These are phyloP conservation scores for Wickerhamiella infanticola DNA, from an alignment of 1,139 yeast species.

Conservation along the genomic window DNA sequence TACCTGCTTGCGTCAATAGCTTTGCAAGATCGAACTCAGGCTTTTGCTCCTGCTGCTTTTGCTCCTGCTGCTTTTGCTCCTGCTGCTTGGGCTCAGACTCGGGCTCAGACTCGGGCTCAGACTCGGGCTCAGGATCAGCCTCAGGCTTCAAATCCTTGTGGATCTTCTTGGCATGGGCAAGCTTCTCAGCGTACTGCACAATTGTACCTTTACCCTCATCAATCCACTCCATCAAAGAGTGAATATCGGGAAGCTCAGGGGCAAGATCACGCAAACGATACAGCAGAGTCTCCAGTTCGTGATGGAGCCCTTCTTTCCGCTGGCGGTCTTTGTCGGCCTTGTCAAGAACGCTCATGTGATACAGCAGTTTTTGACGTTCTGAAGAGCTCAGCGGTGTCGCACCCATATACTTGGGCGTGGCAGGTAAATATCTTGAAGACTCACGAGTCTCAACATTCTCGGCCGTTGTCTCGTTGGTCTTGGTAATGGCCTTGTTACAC, in stretches of 20 bases:
- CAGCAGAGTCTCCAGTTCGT: slow-evolving; percentile 14
- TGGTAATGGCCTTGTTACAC: slow-evolving; percentile 6
- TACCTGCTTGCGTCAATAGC: background rate
- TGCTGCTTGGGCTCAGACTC: background rate
- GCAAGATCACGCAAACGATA: slow-evolving; percentile 13
- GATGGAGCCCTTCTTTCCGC: slow-evolving; percentile 12
- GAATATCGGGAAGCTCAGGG: slow-evolving; percentile 7
- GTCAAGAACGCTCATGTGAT: slow-evolving; percentile 11
- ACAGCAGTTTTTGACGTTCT: slow-evolving; percentile 10
- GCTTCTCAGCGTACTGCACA: slow-evolving; percentile 9
- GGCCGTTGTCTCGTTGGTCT: background rate
- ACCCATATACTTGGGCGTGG: slow-evolving; percentile 5
- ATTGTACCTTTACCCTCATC: slow-evolving; percentile 10
- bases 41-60: background rate
- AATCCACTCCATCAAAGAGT: slow-evolving; percentile 10
- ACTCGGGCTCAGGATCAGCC: slow-evolving; percentile 5
- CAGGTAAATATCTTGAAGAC: slow-evolving; percentile 3
- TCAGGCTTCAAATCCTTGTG: slow-evolving; percentile 1
- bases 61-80: background rate
- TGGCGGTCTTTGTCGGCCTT: slow-evolving; percentile 13
- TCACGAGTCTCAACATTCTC: slow-evolving; percentile 2
- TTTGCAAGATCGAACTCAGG: background rate
- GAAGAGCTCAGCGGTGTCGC: slow-evolving; percentile 9
- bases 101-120: slow-evolving; percentile 1
- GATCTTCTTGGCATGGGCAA: slow-evolving; percentile 9